phyloP scores from a whole-genome alignment of 306 rosid genomes.

The Vigna reflexopilosa region DNA sequence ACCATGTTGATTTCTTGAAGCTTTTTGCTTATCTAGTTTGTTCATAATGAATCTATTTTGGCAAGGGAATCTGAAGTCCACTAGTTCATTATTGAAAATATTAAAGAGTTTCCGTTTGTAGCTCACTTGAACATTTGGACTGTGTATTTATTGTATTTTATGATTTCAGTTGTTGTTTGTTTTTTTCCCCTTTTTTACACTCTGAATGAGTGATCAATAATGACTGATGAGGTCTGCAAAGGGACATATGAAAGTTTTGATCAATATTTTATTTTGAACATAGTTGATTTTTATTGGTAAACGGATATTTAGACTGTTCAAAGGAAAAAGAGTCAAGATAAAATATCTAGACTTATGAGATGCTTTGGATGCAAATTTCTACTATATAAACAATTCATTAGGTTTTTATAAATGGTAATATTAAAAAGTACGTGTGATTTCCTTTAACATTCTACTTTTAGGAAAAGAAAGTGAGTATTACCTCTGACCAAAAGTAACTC shows the following conservation, averaged over 20 bases:
- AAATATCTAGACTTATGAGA: not conserved
- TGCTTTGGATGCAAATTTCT: slow-evolving; percentile 22
- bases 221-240: slow-evolving; percentile 18
- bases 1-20: slow-evolving; percentile 29
- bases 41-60: slow-evolving; percentile 14
- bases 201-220: slow-evolving; percentile 13
- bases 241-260: not conserved
- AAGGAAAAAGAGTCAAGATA: slow-evolving; percentile 6
- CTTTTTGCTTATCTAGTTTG: slow-evolving; percentile 31
- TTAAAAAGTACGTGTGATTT: not conserved
- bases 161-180: not conserved
- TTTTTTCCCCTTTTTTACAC: not conserved
- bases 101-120: not conserved
- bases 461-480: not conserved
- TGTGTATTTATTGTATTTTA: not conserved
- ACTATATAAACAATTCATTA: not conserved
- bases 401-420: slow-evolving; percentile 1
- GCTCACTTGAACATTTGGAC: slow-evolving; percentile 13
- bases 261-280: slow-evolving; percentile 2
- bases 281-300: slow-evolving; percentile 5
- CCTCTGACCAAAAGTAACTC: slow-evolving; percentile 6
- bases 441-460: not conserved
- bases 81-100: slow-evolving; percentile 27
- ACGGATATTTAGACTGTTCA: slow-evolving; percentile 9
- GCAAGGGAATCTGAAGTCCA: slow-evolving; percentile 7